Evolutionary conservation across 768 basidiomycete species (phyloP), one percentile per base, ranked within the genome.

Genomic region (Pilatotrama ljubarskyi): DNA sequence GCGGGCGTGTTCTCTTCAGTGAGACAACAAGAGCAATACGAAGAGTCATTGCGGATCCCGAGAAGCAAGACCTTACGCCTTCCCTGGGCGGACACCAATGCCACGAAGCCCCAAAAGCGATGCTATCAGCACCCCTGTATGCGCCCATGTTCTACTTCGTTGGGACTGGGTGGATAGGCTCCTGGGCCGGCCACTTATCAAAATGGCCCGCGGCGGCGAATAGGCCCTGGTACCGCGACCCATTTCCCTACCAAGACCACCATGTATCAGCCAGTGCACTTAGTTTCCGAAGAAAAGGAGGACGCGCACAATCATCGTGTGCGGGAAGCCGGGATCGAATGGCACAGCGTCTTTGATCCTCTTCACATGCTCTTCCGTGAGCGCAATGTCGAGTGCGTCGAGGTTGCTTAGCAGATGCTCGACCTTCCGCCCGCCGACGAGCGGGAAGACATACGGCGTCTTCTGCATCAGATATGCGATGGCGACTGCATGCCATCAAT

Each of bases 391-490:
- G 17, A 54, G 24, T 1, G 43, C 44, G 15, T 48, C 35, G 46
- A 48, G 52, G 42, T 64, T 67, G 43, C 66, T 67, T 17, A 24
- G 22, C 9, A 64, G 51, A 5, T 61, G 54, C 43, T 55, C 44
- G 17, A 52, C 46, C n/a, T 56, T 64, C 29, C 49, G 32, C 14
- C 56, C 58, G 18, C 38, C 47, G 26, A 55, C 37, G 43, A 60
- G 50, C 15, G 54, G 66, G 56, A 66, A 68, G 14, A 55, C 61
- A 22, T 59, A 58, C 7, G 67, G 67, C 9, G 66, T 51, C 42
- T 72, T 70, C 18, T 66, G 66, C 51, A 73, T 60, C 24, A 70
- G 68, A 32, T 62, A 73, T 47, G 65, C 64, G 18, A 67, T 67
- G 1, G 66, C 66, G 3, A 32, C 43, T 43, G 22, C 4, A 43